Conservation (phyloP, 2,329 filamentous ascomycete species). For the Aureobasidium lini region DNA sequence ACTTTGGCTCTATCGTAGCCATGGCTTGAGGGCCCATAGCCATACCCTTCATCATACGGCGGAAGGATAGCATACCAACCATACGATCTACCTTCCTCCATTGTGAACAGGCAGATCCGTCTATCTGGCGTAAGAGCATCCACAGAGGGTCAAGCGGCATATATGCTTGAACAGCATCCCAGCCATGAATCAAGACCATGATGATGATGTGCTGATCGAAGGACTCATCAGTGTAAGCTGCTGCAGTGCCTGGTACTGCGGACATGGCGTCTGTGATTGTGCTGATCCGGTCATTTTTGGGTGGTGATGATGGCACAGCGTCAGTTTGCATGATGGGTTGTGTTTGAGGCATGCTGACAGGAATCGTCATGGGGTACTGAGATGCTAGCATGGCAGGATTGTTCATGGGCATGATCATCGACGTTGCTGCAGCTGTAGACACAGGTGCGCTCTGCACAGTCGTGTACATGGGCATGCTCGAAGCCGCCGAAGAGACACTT, state of each 20-base stretch:
- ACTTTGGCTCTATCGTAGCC: slow-evolving; percentile 3
- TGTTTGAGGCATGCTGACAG: neutral
- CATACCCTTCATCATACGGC: slow-evolving; percentile 6
- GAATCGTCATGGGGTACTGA: slow-evolving; percentile 2
- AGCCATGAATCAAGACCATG: slow-evolving; percentile 7
- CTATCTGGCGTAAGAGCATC: slow-evolving; percentile 5
- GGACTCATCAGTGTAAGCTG: neutral
- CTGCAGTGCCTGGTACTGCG: neutral
- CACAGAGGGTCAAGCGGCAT: slow-evolving; percentile 10
- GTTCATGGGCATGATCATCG: neutral
- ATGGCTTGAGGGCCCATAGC: neutral
- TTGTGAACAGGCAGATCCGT: neutral
- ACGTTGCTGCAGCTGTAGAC: neutral
- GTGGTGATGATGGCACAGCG: neutral
- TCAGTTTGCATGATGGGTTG: neutral
- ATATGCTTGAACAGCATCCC: slow-evolving; percentile 1
- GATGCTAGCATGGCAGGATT: slow-evolving; percentile 1
- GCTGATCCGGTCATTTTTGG: neutral
- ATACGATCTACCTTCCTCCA: slow-evolving; percentile 8
- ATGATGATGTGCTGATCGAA: slow-evolving; percentile 12
- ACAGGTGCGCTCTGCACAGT: neutral
- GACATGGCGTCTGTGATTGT: slow-evolving; percentile 10
- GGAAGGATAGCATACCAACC: neutral
- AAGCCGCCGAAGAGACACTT: neutral
- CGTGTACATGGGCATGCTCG: neutral